Percentiles rank a stretch among this genome's conserved stretches.
phyloP scores from a whole-genome alignment of 345 rosid genomes.

The Linum tenue region DNA sequence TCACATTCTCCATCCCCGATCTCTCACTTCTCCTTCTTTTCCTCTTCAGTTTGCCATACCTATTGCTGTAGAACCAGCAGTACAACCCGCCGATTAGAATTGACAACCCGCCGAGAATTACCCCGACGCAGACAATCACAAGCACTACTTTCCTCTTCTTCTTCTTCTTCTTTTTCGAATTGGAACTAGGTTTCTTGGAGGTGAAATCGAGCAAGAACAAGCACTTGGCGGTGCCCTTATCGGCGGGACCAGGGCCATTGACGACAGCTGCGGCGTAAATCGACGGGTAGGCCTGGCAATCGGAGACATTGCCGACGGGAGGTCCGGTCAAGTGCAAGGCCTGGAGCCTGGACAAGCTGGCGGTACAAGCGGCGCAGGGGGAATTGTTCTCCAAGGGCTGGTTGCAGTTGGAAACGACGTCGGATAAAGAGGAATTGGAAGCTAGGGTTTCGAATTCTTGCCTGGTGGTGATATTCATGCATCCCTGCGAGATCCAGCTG shows the following conservation, averaged over 20 bases:
- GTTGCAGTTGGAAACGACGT: slow-evolving; percentile 42
- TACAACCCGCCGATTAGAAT: slow-evolving; percentile 30
- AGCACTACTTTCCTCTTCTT: slow-evolving; percentile 27
- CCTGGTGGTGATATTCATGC: slow-evolving; percentile 61
- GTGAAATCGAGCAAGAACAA: slow-evolving; percentile 41
- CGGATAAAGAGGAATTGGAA: slow-evolving; percentile 22
- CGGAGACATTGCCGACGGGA: slow-evolving; percentile 54
- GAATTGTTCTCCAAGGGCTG: slow-evolving; percentile 51
- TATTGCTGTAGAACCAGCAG: slow-evolving; percentile 30
- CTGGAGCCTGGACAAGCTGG: slow-evolving; percentile 39
- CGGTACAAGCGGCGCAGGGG: slow-evolving; percentile 70
- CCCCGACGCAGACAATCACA: slow-evolving; percentile 15
- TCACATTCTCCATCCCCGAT: slow-evolving; percentile 23
- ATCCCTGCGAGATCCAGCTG: slow-evolving; percentile 65
- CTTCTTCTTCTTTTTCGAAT: slow-evolving; percentile 9
- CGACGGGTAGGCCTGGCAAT: slow-evolving; percentile 45
- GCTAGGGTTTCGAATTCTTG: slow-evolving; percentile 41
- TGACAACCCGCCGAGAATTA: slow-evolving; percentile 18
- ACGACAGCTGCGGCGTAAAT: slow-evolving; percentile 70
- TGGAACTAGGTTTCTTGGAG: slow-evolving; percentile 9
- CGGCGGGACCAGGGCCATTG: slow-evolving; percentile 57
- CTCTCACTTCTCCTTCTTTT: slow-evolving; percentile 20
- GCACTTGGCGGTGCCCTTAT: slow-evolving; percentile 51
- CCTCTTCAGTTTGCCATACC: slow-evolving; percentile 18
- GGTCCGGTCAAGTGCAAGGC: slow-evolving; percentile 34